phyloP scores from a whole-genome alignment of 345 rosid genomes.

The Euphorbia peplus region DNA sequence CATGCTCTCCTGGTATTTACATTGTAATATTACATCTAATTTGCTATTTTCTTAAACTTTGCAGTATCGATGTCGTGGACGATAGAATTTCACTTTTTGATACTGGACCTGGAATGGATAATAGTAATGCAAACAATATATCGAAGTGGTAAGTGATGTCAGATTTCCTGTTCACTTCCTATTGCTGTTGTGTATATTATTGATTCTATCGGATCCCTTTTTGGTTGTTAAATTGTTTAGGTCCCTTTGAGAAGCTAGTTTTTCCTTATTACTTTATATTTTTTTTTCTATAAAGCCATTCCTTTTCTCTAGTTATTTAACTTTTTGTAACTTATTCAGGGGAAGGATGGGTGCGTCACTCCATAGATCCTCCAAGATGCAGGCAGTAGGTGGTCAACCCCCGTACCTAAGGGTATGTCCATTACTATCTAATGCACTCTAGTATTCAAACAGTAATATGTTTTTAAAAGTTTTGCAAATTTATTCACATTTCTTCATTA shows the following conservation, averaged over 20 bases:
- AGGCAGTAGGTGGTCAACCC: slow-evolving; percentile 58
- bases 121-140: slow-evolving; percentile 50
- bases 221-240: not conserved
- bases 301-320: not conserved
- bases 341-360: slow-evolving; percentile 78
- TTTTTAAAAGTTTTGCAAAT: no score
- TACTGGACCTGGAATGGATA: slow-evolving; percentile 81
- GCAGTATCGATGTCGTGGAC: slow-evolving; percentile 49
- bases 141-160: slow-evolving; percentile 50
- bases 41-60: not conserved
- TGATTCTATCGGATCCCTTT: not conserved
- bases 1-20: not conserved
- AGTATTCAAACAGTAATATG: not conserved
- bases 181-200: not conserved
- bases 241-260: no score
- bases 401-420: slow-evolving; percentile 60
- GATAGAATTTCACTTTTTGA: slow-evolving; percentile 61
- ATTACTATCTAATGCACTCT: not conserved
- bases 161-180: not conserved
- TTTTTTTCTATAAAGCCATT: no score
- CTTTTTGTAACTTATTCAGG: slow-evolving; percentile 38
- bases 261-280: no score
- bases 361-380: slow-evolving; percentile 45
- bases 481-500: not conserved
- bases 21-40: no score